phyloP scores from a whole-genome alignment of 129 eudicot genomes.

The Centaurea solstitialis region DNA sequence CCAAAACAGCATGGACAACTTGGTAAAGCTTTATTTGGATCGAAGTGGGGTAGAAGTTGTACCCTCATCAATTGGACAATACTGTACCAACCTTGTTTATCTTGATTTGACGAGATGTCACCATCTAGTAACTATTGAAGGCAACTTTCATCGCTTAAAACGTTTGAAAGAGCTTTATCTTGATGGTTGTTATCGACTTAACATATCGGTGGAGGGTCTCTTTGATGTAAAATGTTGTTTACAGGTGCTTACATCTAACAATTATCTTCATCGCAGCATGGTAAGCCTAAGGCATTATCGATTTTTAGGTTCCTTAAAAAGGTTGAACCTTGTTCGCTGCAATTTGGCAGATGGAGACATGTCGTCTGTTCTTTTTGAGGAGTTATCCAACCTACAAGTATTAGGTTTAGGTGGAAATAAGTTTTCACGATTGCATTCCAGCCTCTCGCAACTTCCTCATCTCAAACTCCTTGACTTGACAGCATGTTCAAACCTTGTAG shows the following conservation, averaged over 20 bases:
- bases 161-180: background rate
- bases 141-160: background rate
- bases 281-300: background rate
- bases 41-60: background rate
- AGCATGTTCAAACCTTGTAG: background rate
- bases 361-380: background rate
- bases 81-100: background rate
- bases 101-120: too few species aligned
- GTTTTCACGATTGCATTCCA: background rate
- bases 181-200: background rate
- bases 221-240: background rate
- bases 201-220: background rate
- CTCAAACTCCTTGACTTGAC: background rate
- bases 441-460: background rate
- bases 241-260: background rate
- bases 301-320: background rate
- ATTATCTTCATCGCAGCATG: background rate
- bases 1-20: background rate
- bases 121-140: too few species aligned
- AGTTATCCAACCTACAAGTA: background rate
- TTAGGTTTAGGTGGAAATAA: background rate
- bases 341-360: background rate
- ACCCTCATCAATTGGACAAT: background rate
- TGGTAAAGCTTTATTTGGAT: background rate
- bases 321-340: background rate